Evolutionary conservation across 139 green algal genomes (phyloP).

Genomic region (Astrephomene gubernaculifera): DNA sequence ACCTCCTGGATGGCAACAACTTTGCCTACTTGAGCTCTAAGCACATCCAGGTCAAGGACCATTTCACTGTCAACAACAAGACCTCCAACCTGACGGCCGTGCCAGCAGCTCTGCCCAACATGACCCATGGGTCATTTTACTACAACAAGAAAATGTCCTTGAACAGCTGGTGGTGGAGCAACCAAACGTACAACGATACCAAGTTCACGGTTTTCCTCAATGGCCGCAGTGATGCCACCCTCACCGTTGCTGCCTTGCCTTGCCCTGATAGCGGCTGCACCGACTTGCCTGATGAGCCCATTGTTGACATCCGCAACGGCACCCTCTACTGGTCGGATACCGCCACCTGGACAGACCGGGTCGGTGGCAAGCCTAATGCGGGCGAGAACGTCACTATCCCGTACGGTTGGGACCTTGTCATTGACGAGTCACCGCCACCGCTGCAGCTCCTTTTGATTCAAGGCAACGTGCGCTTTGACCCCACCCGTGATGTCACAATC

Average conservation of each 20-base stretch:
- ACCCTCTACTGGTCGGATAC: slow-evolving; percentile 51
- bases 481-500: slow-evolving; percentile 16
- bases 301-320: slow-evolving; percentile 43
- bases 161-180: slow-evolving; percentile 46
- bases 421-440: slow-evolving; percentile 39
- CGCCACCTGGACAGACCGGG: slow-evolving; percentile 35
- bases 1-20: slow-evolving; percentile 20
- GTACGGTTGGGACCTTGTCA: slow-evolving; percentile 52
- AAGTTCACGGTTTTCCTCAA: not conserved
- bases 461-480: slow-evolving; percentile 45
- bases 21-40: slow-evolving; percentile 27
- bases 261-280: slow-evolving; percentile 44
- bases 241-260: not conserved
- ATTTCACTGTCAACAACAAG: slow-evolving; percentile 26
- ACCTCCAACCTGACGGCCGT: not conserved
- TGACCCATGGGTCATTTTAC: slow-evolving; percentile 9
- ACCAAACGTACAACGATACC: slow-evolving; percentile 47
- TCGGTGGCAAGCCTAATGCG: slow-evolving; percentile 1
- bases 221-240: not conserved
- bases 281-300: not conserved
- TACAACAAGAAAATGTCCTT: slow-evolving; percentile 46
- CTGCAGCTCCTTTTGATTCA: slow-evolving; percentile 39
- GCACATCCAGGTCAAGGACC: slow-evolving; percentile 37
- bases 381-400: slow-evolving; percentile 45
- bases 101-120: not conserved